phyloP scores from a whole-genome alignment of 2,329 filamentous ascomycete genomes.

The Penicillium sp. region DNA sequence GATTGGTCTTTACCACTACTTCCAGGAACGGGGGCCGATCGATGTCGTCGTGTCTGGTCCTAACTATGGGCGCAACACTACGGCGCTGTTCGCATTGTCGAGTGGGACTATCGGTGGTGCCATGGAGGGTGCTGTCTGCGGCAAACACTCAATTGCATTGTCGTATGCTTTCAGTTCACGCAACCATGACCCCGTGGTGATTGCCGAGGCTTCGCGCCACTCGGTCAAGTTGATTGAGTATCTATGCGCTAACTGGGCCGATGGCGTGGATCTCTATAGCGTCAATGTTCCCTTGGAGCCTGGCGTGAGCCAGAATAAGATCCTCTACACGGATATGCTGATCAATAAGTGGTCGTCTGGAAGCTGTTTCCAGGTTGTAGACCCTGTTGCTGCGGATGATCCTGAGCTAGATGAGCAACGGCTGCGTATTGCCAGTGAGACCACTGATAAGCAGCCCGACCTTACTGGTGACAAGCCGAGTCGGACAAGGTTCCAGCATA shows the following conservation, averaged over 20 bases:
- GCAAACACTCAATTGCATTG: slow-evolving; percentile 68
- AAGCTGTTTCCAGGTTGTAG: slow-evolving; percentile 78
- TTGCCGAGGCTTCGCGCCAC: slow-evolving; percentile 68
- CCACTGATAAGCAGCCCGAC: slow-evolving; percentile 27
- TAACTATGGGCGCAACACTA: slow-evolving; percentile 79
- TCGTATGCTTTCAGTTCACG: slow-evolving; percentile 85
- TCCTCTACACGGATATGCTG: slow-evolving; percentile 78
- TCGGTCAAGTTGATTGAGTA: slow-evolving; percentile 73
- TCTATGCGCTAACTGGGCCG: slow-evolving; percentile 67
- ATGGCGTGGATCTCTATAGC: slow-evolving; percentile 75
- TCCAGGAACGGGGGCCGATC: slow-evolving; percentile 63
- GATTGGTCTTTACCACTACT: slow-evolving; percentile 76
- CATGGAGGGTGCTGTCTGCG: slow-evolving; percentile 69
- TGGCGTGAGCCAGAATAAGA: slow-evolving; percentile 64
- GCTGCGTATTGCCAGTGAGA: slow-evolving; percentile 62
- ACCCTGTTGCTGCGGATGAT: slow-evolving; percentile 55
- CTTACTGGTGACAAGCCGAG: slow-evolving; percentile 20
- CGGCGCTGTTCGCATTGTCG: slow-evolving; percentile 70
- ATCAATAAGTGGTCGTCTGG: slow-evolving; percentile 87
- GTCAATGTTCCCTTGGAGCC: slow-evolving; percentile 85
- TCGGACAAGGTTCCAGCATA: slow-evolving; percentile 59
- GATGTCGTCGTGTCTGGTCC: slow-evolving; percentile 75
- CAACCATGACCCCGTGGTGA: slow-evolving; percentile 76
- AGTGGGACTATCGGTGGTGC: slow-evolving; percentile 74
- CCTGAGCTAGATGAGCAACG: slow-evolving; percentile 65